Conservation (phyloP, 805 yeast genomes). For the Wickerhamiella qilinensis region DNA sequence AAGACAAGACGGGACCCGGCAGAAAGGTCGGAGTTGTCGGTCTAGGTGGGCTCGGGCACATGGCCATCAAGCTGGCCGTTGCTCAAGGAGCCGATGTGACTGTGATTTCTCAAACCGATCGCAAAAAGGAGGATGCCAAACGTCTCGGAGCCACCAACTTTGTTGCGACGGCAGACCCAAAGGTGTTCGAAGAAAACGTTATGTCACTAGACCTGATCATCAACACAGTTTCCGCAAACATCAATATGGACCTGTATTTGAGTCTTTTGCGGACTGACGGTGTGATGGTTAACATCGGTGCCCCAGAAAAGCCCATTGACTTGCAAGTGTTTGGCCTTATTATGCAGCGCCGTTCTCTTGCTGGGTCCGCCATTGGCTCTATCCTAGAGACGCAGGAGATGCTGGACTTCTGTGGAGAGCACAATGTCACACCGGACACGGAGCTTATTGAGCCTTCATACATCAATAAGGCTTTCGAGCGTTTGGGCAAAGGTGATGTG, state of each 20-base stretch:
- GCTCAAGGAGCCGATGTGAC: conserved; percentile 50
- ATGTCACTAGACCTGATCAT: conserved; percentile 35
- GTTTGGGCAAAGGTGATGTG: conserved; percentile 8
- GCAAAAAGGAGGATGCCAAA: conserved; percentile 36
- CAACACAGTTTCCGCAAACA: conserved; percentile 34
- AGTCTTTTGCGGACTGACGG: conserved; percentile 41
- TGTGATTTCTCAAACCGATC: conserved; percentile 36
- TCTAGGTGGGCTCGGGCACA: conserved; percentile 53
- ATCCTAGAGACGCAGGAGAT: conserved; percentile 49
- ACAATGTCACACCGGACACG: conserved; percentile 46
- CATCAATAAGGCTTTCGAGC: conserved; percentile 10
- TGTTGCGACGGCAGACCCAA: conserved; percentile 26
- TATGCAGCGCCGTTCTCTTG: conserved; percentile 24
- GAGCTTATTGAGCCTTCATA: conserved; percentile 36
- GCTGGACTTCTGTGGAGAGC: conserved; percentile 47
- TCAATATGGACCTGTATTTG: conserved; percentile 35
- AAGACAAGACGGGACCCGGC: conserved; percentile 33
- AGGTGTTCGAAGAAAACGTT: conserved; percentile 19
- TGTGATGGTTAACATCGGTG: conserved; percentile 46
- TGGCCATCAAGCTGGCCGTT: conserved; percentile 40
- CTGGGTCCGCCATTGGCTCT: conserved; percentile 46
- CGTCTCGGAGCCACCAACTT: conserved; percentile 41
- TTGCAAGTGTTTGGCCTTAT: conserved; percentile 34
- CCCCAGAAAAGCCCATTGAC: conserved; percentile 29
- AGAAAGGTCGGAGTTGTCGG: conserved; percentile 44